These are phyloP conservation scores for Taphrina wiesneri DNA, from an alignment of 1,139 yeast genomes.

Conservation along the genomic window DNA sequence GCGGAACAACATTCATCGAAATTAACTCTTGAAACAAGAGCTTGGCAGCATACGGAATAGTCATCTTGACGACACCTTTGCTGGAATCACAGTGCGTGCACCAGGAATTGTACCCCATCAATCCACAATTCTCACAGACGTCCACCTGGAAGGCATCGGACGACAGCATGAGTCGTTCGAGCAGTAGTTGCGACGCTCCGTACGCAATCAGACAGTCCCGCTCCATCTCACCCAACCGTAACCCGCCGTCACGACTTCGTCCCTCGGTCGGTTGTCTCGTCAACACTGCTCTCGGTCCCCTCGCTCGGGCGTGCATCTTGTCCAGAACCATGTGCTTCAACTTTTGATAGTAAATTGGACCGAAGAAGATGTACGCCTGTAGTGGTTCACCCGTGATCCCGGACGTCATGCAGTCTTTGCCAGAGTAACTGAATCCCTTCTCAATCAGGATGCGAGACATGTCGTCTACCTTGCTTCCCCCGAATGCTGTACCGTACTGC, in stretches of 20 bases:
- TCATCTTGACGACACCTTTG: slow-evolving; percentile 85
- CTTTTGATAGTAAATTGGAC: slow-evolving; percentile 96
- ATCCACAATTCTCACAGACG: slow-evolving; percentile 91
- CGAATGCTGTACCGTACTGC: slow-evolving; percentile 97
- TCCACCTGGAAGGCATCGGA: slow-evolving; percentile 98
- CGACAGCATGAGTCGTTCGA: slow-evolving; percentile 93
- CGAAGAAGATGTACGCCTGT: slow-evolving; percentile 96
- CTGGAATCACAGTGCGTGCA: slow-evolving; percentile 91
- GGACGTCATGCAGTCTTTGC: slow-evolving; percentile 96
- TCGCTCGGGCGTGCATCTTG: slow-evolving; percentile 98
- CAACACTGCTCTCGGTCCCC: slow-evolving; percentile 97
- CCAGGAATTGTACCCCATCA: slow-evolving; percentile 98
- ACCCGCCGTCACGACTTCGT: slow-evolving; percentile 98
- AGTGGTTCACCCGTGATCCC: slow-evolving; percentile 97
- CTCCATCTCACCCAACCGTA: slow-evolving; percentile 99
- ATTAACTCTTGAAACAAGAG: slow-evolving; percentile 90
- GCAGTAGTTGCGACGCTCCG: slow-evolving; percentile 92
- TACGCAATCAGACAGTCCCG: slow-evolving; percentile 99
- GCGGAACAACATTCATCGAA: slow-evolving; percentile 97
- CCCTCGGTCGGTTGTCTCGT: slow-evolving; percentile 99
- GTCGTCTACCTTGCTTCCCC: slow-evolving; percentile 91
- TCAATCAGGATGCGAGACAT: slow-evolving; percentile 92
- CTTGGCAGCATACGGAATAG: slow-evolving; percentile 97
- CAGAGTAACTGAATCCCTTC: slow-evolving; percentile 90
- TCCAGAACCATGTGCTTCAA: slow-evolving; percentile 98